phyloP scores from a whole-genome alignment of 2,329 filamentous ascomycete genomes.

The Triangularia setosa region DNA sequence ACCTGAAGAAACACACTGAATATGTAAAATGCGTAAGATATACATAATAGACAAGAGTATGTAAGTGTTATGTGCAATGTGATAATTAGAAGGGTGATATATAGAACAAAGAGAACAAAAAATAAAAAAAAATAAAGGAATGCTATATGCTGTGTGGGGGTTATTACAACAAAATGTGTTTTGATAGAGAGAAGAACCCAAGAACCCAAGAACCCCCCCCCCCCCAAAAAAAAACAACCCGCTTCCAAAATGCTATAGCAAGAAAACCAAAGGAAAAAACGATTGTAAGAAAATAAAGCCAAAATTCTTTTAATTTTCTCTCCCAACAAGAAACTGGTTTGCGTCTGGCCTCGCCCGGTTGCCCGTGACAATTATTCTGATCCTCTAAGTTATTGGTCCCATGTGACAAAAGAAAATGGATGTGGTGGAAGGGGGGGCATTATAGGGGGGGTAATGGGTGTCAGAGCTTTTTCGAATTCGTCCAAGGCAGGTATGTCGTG shows the following conservation, averaged over 20 bases:
- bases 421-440: neutral
- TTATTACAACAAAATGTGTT: neutral
- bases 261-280: neutral
- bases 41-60: neutral
- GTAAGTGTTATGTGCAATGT: neutral
- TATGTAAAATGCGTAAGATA: too few species aligned
- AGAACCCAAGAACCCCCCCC: neutral
- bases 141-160: neutral
- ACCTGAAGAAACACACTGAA: too few species aligned
- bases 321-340: neutral
- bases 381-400: neutral
- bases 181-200: neutral
- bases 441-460: neutral
- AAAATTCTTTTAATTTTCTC: neutral
- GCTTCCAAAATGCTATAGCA: neutral
- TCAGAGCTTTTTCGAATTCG: too few species aligned
- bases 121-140: neutral
- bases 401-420: slow-evolving; percentile 1
- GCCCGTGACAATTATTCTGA: neutral
- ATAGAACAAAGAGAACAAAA: neutral
- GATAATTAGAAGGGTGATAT: neutral
- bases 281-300: neutral
- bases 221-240: neutral
- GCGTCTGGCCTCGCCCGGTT: neutral
- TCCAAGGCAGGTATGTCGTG: too few species aligned